Percentiles rank a stretch among this genome's conserved stretches.
Conservation (phyloP, 371 early-diverging fungal genomes). For the Rhizomucor pusillus region DNA sequence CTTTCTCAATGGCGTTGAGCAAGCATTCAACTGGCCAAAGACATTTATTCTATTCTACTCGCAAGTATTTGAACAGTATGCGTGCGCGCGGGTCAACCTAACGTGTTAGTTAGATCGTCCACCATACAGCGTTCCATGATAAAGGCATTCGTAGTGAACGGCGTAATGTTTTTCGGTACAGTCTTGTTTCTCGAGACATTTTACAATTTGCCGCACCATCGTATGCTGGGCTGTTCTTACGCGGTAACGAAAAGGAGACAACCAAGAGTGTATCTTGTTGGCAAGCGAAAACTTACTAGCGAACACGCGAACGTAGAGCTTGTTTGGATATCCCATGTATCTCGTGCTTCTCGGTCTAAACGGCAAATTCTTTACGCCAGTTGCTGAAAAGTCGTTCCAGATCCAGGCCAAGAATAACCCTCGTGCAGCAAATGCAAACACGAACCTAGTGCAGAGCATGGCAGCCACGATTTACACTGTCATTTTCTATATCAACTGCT, state of each 20-base stretch:
- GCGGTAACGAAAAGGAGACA: slow-evolving; percentile 25
- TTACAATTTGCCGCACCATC: slow-evolving; percentile 33
- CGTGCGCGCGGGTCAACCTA: too few relatives aligned
- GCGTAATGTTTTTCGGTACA: slow-evolving; percentile 32
- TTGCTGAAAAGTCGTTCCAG: slow-evolving; percentile 40
- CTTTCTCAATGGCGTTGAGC: slow-evolving; percentile 32
- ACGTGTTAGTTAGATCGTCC: slow-evolving; percentile 26
- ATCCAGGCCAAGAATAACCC: slow-evolving; percentile 19
- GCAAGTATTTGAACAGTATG: slow-evolving; percentile 17
- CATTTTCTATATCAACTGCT: slow-evolving; percentile 44
- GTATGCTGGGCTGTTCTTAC: slow-evolving; percentile 32
- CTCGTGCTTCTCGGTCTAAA: slow-evolving; percentile 40
- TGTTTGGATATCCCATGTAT: slow-evolving; percentile 52
- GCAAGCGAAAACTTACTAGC: background rate
- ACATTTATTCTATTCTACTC: slow-evolving; percentile 31
- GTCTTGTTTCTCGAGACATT: slow-evolving; percentile 38
- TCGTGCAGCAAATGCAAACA: slow-evolving; percentile 8
- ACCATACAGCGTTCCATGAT: slow-evolving; percentile 32
- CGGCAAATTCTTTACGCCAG: slow-evolving; percentile 36
- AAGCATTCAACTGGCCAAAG: slow-evolving; percentile 40
- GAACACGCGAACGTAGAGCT: slow-evolving; percentile 15
- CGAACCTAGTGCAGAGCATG: slow-evolving; percentile 20
- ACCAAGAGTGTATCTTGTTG: background rate
- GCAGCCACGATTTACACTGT: slow-evolving; percentile 33
- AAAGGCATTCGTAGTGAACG: slow-evolving; percentile 37